These are phyloP conservation scores for Pterocarpus macrocarpus DNA, from an alignment of 306 rosid species.

Conservation along the genomic window DNA sequence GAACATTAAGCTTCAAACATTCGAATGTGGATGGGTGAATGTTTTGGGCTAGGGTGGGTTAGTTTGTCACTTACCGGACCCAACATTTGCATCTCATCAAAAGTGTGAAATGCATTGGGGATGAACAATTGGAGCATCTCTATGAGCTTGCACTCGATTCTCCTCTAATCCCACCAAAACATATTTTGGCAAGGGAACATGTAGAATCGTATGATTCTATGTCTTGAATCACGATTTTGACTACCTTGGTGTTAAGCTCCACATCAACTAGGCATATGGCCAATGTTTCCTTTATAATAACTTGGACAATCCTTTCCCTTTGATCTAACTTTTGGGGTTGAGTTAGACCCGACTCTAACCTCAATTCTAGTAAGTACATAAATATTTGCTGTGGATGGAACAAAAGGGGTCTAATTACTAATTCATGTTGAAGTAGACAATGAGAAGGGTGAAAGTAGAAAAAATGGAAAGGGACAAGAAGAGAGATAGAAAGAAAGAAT, in stretches of 20 bases:
- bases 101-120: background rate
- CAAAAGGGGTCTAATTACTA: background rate
- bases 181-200: background rate
- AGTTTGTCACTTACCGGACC: background rate
- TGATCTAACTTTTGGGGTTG: background rate
- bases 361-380: too few species aligned
- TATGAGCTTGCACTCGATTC: background rate
- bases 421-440: background rate
- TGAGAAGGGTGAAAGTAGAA: constrained; percentile 1
- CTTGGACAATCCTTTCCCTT: background rate
- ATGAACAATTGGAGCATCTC: background rate
- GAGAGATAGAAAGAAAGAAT: background rate
- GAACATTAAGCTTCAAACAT: background rate
- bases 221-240: background rate
- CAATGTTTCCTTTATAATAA: background rate
- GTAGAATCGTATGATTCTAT: background rate
- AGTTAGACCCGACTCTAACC: background rate
- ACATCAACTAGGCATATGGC: background rate
- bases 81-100: background rate
- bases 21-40: background rate
- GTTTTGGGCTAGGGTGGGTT: background rate
- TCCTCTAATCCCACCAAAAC: background rate
- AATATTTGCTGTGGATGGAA: background rate
- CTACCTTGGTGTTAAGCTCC: background rate
- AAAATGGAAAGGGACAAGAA: background rate